Evolutionary conservation across 2,329 filamentous ascomycete species (phyloP).

Genomic region (Akanthomyces muscarius): DNA sequence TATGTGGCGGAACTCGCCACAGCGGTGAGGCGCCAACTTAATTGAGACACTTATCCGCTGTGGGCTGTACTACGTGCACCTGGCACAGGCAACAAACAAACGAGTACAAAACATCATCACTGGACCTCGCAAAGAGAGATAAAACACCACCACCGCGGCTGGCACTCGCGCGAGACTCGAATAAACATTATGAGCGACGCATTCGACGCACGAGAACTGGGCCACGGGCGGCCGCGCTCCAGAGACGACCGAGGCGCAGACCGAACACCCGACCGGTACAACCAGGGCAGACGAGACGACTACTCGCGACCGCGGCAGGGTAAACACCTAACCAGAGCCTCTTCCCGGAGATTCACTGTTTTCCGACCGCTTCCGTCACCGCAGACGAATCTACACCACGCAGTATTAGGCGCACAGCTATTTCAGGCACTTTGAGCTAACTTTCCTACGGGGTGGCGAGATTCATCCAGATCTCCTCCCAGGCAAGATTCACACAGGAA

Average conservation of each 20-base stretch:
- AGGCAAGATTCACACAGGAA: conserved; percentile 37
- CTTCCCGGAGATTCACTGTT: conserved; percentile 13
- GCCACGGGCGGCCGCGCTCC: conserved; percentile 23
- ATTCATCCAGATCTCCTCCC: conserved; percentile 42
- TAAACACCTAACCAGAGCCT: conserved; percentile 39
- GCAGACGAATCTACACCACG: neutral
- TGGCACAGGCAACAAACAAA: neutral
- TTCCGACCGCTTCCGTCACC: neutral
- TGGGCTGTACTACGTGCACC: neutral
- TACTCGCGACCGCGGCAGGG: conserved; percentile 47
- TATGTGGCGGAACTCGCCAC: neutral
- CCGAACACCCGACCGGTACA: conserved; percentile 1
- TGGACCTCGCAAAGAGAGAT: neutral
- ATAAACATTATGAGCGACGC: conserved; percentile 43
- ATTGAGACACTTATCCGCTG: neutral
- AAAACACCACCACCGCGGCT: neutral
- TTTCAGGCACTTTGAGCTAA: conserved; percentile 39
- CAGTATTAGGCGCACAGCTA: conserved; percentile 1
- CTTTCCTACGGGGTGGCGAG: conserved; percentile 42
- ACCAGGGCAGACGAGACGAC: conserved; percentile 31
- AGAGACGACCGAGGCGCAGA: conserved; percentile 24
- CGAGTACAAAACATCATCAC: neutral
- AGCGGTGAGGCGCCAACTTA: neutral
- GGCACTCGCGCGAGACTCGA: conserved; percentile 19
- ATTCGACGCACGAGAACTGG: conserved; percentile 31